Percentiles rank a stretch among this genome's conserved stretches.
phyloP scores from a whole-genome alignment of 2,329 filamentous ascomycete species.

The Botryotinia convoluta region DNA sequence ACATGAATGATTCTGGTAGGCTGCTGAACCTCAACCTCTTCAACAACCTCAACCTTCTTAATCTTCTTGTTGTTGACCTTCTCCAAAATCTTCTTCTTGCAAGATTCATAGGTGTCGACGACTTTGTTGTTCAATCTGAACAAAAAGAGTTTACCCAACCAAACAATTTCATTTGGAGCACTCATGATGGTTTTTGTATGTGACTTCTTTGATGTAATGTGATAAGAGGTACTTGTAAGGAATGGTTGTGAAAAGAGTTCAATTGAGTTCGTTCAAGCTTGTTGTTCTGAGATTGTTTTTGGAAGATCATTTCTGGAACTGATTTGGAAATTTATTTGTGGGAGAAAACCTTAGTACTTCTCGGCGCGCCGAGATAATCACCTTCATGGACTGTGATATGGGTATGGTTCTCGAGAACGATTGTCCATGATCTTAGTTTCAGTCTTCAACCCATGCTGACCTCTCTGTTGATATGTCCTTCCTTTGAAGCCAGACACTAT shows the following conservation, averaged over 20 bases:
- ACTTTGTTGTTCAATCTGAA: not conserved
- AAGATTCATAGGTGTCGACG: not conserved
- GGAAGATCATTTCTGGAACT: not conserved
- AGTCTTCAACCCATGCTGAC: not conserved
- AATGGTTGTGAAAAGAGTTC: not conserved
- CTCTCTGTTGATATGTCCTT: not conserved
- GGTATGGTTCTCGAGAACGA: not conserved
- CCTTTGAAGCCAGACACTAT: not conserved
- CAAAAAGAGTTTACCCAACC: not conserved
- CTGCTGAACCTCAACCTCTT: not conserved
- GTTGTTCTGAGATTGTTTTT: not conserved
- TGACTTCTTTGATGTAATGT: not conserved
- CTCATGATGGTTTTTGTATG: not conserved
- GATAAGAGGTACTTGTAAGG: not conserved
- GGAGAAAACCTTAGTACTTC: not conserved
- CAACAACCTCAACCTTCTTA: not conserved
- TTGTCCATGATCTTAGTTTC: not conserved
- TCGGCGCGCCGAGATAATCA: not conserved
- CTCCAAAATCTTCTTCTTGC: not conserved
- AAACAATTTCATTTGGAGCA: not conserved
- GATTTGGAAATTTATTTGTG: not conserved
- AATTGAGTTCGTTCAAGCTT: not conserved
- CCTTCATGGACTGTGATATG: not conserved
- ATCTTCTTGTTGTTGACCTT: not conserved
- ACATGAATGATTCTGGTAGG: not conserved